Base-by-base conservation (phyloP, 202 grass and related monocot genomes). In the Cymbopogon flexuosus region DNA sequence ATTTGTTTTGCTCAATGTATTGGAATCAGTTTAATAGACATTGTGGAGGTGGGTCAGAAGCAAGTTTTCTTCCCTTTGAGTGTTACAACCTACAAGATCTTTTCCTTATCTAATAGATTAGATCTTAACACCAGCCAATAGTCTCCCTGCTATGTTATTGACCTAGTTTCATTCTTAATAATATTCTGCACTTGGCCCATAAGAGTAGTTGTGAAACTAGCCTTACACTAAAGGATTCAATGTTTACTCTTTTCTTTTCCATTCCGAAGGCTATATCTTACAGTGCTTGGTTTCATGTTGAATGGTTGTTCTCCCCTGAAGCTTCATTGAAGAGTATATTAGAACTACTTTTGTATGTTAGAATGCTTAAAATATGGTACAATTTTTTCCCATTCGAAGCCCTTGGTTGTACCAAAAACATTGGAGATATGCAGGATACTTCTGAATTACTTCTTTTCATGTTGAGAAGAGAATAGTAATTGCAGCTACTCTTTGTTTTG, bases 361-460 rank as follows among this genome's bases (percentile, higher is more conserved):
- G 41, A 45, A 5, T 5, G 4, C 21, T 63, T 43, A 76, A 45
- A 41, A 41, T 36, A 49, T 5, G 6, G 40, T 78, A 51, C 24
- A 19, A 45, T 49, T 24, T 22, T 34, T 49, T 35, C 19, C 5
- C 0, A 21, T 49, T 13, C 14, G 39, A 72, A 65, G 39, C 14
- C 57, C 22, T 59, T 13, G 14, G 15, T 65, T 18, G 45, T 34
- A 2, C 41, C 9, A 15, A 62, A 81, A 72, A 61, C 2, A 0
- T 15, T 72, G 40, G 54, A 62, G 29, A 35, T 62, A 72, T 76
- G 58, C 62, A 66, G 2, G 41, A 33, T 71, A 33, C 10, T 43
- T 80, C 35, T 15, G 29, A 36, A 46, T 36, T 35, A 23, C 6
- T 84, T 84, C 73, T 71, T 68, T 77, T 77, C 13, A 81, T 83